Evolutionary conservation across 2,329 filamentous ascomycete species (phyloP).

Genomic region (Paracamarosporium sp.): DNA sequence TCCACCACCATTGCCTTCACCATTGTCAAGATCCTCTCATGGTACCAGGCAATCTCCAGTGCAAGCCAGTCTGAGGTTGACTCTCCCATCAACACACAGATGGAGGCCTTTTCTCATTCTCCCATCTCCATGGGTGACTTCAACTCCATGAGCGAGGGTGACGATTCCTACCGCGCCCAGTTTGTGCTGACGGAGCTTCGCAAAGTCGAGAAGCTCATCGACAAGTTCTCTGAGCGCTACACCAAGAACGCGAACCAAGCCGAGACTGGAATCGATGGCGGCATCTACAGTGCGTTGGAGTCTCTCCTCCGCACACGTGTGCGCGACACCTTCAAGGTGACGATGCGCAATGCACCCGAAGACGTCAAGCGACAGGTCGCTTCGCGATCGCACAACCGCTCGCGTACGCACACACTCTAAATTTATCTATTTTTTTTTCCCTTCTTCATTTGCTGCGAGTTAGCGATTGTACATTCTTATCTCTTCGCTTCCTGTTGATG

Average conservation of each 20-base stretch:
- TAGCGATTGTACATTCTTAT: slow-evolving; percentile 9
- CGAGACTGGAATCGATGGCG: slow-evolving; percentile 34
- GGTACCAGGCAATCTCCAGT: slow-evolving; percentile 44
- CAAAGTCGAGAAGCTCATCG: slow-evolving; percentile 46
- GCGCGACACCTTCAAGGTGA: slow-evolving; percentile 46
- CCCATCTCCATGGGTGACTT: slow-evolving; percentile 32
- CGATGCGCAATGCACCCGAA: slow-evolving; percentile 43
- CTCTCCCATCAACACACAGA: slow-evolving; percentile 28
- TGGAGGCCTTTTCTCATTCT: slow-evolving; percentile 36
- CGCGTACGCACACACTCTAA: slow-evolving; percentile 38
- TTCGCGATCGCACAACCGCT: slow-evolving; percentile 33
- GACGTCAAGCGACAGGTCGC: slow-evolving; percentile 43
- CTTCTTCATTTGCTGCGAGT: slow-evolving; percentile 8
- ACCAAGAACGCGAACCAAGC: slow-evolving; percentile 30
- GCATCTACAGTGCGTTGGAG: slow-evolving; percentile 40
- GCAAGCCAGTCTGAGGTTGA: slow-evolving; percentile 23
- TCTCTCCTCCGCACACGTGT: slow-evolving; percentile 41
- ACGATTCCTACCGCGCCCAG: slow-evolving; percentile 39
- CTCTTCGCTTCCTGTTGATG: not conserved
- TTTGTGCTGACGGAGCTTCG: slow-evolving; percentile 41
- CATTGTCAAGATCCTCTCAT: slow-evolving; percentile 44
- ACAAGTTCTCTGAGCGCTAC: slow-evolving; percentile 45
- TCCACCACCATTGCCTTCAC: slow-evolving; percentile 44
- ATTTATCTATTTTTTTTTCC: not conserved
- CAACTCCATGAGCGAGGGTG: slow-evolving; percentile 33